phyloP scores from a whole-genome alignment of 129 eudicot genomes.

The Cynara cardunculus region DNA sequence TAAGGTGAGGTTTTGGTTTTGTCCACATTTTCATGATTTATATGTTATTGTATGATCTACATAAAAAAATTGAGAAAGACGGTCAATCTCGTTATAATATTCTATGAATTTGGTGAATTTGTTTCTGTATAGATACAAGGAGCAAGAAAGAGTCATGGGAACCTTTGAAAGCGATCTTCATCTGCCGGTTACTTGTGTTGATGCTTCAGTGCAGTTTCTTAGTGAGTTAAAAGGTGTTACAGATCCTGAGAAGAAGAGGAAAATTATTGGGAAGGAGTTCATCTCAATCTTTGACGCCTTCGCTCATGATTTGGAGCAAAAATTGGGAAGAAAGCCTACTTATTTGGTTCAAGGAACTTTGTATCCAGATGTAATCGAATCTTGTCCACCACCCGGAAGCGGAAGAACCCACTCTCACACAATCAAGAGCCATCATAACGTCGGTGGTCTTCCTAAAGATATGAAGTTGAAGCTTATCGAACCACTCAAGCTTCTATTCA shows the following conservation, averaged over 20 bases:
- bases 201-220: constrained; percentile 81
- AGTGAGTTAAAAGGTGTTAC: constrained; percentile 78
- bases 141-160: constrained; percentile 88
- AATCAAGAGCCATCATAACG: constrained; percentile 94
- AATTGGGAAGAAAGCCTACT: constrained; percentile 66
- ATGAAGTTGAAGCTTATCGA: constrained; percentile 96
- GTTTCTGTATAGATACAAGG: constrained; percentile 56
- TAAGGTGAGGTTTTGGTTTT: constrained; percentile 48
- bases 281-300: constrained; percentile 83
- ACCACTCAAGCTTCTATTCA: constrained; percentile 87
- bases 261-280: constrained; percentile 90
- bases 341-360: constrained; percentile 97
- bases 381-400: constrained; percentile 97
- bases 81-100: background rate
- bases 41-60: too few relatives aligned
- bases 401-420: constrained; percentile 95
- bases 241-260: constrained; percentile 83
- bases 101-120: background rate
- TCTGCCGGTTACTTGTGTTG: constrained; percentile 90
- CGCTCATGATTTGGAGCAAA: constrained; percentile 72
- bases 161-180: constrained; percentile 93
- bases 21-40: background rate
- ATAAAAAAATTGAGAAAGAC: too few relatives aligned
- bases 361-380: constrained; percentile 95
- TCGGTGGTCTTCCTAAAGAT: constrained; percentile 95